Evolutionary conservation across 129 eudicot genomes (phyloP).

Genomic region (Apium graveolens): DNA sequence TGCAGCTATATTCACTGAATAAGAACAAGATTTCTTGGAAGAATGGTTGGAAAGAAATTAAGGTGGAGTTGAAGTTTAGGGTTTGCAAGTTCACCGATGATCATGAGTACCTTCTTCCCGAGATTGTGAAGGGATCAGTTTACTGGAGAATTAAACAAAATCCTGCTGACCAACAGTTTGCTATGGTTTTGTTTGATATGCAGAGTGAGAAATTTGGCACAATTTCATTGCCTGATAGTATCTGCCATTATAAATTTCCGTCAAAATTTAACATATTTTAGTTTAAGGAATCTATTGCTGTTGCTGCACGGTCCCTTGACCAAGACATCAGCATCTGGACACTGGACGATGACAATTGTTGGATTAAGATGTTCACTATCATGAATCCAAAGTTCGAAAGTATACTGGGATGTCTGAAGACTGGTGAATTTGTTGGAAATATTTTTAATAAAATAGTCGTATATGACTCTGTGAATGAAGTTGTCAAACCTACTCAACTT

Average conservation of each 20-base stretch:
- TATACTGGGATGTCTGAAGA: background rate
- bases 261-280: background rate
- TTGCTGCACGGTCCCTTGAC: background rate
- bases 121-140: background rate
- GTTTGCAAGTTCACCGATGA: too few species aligned
- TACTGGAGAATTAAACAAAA: constrained; percentile 1
- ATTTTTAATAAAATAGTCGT: too few species aligned
- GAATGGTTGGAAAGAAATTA: constrained; percentile 4
- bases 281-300: constrained; percentile 4
- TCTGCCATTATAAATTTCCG: background rate
- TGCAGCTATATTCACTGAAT: background rate
- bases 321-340: constrained; percentile 1
- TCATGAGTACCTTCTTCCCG: background rate
- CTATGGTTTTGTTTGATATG: background rate
- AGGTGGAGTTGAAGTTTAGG: background rate
- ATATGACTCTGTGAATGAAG: too few species aligned
- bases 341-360: constrained; percentile 7
- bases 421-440: too few species aligned
- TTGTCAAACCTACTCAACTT: too few species aligned
- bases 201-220: background rate
- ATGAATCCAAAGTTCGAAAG: background rate
- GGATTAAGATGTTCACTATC: constrained; percentile 7
- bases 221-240: background rate
- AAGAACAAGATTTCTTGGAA: too few species aligned
- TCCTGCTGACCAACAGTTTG: too few species aligned